Evolutionary conservation across 2,329 filamentous ascomycete genomes (phyloP).

Genomic region (Aspergillus sp.): DNA sequence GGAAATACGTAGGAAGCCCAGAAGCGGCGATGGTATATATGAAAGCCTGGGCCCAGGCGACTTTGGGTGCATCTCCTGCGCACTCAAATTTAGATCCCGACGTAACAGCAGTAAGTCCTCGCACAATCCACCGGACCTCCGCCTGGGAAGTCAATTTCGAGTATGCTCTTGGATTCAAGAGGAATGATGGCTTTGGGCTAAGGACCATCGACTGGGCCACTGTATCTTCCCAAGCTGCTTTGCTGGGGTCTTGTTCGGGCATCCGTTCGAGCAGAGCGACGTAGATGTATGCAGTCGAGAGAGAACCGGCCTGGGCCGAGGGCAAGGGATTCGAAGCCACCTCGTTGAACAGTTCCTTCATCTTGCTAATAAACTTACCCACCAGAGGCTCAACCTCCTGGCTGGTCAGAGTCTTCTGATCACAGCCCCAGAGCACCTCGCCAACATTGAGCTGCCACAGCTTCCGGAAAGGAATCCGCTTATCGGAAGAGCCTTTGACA

Average conservation of each 20-base stretch:
- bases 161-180: slow-evolving; percentile 77
- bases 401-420: slow-evolving; percentile 39
- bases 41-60: slow-evolving; percentile 74
- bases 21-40: slow-evolving; percentile 67
- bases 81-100: slow-evolving; percentile 44
- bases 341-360: slow-evolving; percentile 62
- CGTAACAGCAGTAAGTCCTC: slow-evolving; percentile 57
- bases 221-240: slow-evolving; percentile 41
- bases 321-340: slow-evolving; percentile 66
- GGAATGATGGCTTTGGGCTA: slow-evolving; percentile 76
- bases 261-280: slow-evolving; percentile 52
- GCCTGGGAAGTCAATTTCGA: slow-evolving; percentile 65
- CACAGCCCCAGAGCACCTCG: slow-evolving; percentile 55
- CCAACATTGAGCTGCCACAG: slow-evolving; percentile 71
- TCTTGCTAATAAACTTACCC: slow-evolving; percentile 42
- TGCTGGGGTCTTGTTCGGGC: slow-evolving; percentile 48
- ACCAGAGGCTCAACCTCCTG: slow-evolving; percentile 40
- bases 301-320: slow-evolving; percentile 72
- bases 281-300: slow-evolving; percentile 68
- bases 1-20: slow-evolving; percentile 50
- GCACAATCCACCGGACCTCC: slow-evolving; percentile 68
- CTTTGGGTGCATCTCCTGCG: slow-evolving; percentile 39
- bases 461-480: slow-evolving; percentile 66
- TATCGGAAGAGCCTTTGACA: slow-evolving; percentile 74
- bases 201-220: slow-evolving; percentile 56